phyloP scores from a whole-genome alignment of 495 filamentous ascomycete genomes.

The Penicillium herquei region DNA sequence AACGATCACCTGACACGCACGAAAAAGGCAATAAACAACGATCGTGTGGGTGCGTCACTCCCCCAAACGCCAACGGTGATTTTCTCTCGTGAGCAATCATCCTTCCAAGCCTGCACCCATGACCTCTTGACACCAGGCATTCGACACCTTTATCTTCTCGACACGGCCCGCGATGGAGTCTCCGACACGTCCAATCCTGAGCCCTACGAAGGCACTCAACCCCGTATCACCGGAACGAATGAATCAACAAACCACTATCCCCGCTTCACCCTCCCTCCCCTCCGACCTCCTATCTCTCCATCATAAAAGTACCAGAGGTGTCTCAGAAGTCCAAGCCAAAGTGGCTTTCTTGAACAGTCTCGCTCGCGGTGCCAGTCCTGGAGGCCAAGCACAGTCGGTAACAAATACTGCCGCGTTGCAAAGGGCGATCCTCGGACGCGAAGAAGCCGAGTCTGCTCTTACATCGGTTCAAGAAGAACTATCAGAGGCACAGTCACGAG shows the following conservation, averaged over 20 bases:
- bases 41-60: conserved; percentile 35
- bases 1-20: conserved; percentile 37
- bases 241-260: conserved; percentile 60
- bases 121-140: conserved; percentile 15
- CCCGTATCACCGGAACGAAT: conserved; percentile 77
- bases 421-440: conserved; percentile 77
- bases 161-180: conserved; percentile 38
- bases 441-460: conserved; percentile 66
- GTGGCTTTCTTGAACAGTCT: conserved; percentile 81
- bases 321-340: conserved; percentile 81
- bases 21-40: conserved; percentile 36
- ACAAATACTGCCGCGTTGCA: conserved; percentile 68
- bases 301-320: conserved; percentile 41
- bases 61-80: conserved; percentile 20
- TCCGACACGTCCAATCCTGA: conserved; percentile 42
- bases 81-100: conserved; percentile 16
- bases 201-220: conserved; percentile 63
- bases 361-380: conserved; percentile 57
- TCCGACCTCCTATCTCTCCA: conserved; percentile 40
- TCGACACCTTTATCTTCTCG: conserved; percentile 10
- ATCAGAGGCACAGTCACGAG: conserved; percentile 69
- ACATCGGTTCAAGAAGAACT: conserved; percentile 59
- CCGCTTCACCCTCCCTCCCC: conserved; percentile 53
- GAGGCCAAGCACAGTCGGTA: conserved; percentile 48
- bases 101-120: conserved; percentile 24